phyloP scores from a whole-genome alignment of 257 asterid species.

The Plectranthus barbatus region DNA sequence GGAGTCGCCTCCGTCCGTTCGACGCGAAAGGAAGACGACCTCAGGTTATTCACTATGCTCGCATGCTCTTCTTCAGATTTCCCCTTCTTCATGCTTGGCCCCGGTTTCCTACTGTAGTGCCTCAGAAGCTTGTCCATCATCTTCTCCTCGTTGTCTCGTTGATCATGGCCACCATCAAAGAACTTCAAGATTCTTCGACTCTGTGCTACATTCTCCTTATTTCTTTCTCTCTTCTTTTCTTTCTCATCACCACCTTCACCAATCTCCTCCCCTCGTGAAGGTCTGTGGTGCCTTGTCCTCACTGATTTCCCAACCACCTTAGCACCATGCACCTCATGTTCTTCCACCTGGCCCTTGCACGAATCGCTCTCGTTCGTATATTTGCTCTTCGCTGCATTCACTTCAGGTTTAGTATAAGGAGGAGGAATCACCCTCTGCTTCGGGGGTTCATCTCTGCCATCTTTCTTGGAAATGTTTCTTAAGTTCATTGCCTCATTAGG shows the following conservation, averaged over 20 bases:
- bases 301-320: conserved; percentile 41
- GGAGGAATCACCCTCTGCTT: conserved; percentile 29
- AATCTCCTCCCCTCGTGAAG: conserved; percentile 9
- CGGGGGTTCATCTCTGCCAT: conserved; percentile 9
- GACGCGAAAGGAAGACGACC: too few species aligned
- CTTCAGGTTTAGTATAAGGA: conserved; percentile 37
- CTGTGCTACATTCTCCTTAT: conserved; percentile 26
- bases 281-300: conserved; percentile 27
- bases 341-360: conserved; percentile 4
- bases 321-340: conserved; percentile 1
- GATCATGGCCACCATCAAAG: conserved; percentile 24
- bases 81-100: too few species aligned
- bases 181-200: conserved; percentile 29
- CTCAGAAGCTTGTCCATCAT: conserved; percentile 45
- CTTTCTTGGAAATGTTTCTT: conserved; percentile 10
- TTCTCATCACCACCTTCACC: background rate
- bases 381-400: conserved; percentile 1
- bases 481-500: conserved; percentile 4
- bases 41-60: too few species aligned
- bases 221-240: background rate
- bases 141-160: conserved; percentile 45
- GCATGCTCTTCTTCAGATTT: too few species aligned
- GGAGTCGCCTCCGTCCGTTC: too few species aligned
- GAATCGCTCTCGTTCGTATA: background rate
- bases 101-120: conserved; percentile 1